These are phyloP conservation scores for Pseudogymnoascus sp. DNA, from an alignment of 2,329 filamentous ascomycete genomes.

Conservation along the genomic window DNA sequence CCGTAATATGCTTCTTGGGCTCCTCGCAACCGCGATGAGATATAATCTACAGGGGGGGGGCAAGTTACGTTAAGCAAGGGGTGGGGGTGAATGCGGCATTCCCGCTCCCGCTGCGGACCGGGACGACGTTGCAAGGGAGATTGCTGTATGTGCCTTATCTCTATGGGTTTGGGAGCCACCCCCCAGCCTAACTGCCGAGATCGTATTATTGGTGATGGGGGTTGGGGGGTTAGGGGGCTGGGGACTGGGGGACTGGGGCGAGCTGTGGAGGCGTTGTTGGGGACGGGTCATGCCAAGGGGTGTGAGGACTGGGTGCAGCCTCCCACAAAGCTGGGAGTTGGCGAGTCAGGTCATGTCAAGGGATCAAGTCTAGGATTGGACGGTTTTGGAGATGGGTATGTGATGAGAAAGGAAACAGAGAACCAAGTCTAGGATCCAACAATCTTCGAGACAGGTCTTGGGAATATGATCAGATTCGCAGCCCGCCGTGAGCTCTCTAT, in stretches of 20 bases:
- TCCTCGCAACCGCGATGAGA: neutral
- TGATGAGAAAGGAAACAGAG: neutral
- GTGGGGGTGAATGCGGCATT: neutral
- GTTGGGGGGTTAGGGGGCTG: neutral
- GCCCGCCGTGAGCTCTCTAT: neutral
- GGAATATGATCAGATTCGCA: neutral
- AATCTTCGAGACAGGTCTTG: neutral
- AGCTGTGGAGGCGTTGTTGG: neutral
- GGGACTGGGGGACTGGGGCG: neutral
- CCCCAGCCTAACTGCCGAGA: neutral
- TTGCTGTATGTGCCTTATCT: neutral
- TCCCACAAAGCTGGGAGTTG: neutral
- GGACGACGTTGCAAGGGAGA: neutral
- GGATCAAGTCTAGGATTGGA: neutral
- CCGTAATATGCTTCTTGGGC: neutral
- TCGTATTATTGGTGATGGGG: neutral
- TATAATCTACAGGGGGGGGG: neutral
- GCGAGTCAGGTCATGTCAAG: neutral
- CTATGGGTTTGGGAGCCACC: neutral
- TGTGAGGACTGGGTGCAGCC: neutral
- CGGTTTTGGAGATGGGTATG: neutral
- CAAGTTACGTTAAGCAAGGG: neutral
- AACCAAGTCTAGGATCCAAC: neutral
- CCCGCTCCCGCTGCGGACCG: neutral
- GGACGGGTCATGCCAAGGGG: neutral